Conservation (phyloP, 169 alveolate species). For the Plasmodium chabaudi region DNA sequence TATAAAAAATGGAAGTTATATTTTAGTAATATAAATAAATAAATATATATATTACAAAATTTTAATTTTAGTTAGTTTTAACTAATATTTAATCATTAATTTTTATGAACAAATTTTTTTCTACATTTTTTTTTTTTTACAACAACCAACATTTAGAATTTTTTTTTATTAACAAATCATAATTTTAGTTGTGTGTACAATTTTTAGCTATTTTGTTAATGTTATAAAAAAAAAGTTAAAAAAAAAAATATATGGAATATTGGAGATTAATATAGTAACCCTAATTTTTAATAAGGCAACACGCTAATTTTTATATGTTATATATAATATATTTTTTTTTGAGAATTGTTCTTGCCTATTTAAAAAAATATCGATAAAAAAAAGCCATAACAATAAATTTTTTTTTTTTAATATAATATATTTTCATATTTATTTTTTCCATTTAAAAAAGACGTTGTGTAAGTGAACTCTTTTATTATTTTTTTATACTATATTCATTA, state of each 20-base stretch:
- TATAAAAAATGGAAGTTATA: slow-evolving; percentile 8
- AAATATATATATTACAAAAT: slow-evolving; percentile 5
- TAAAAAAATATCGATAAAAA: slow-evolving; percentile 37
- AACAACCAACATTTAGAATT: slow-evolving; percentile 19
- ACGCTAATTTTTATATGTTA: slow-evolving; percentile 25
- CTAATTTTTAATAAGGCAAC: slow-evolving; percentile 48
- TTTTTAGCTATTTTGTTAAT: slow-evolving; percentile 53
- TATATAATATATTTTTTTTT: slow-evolving; percentile 42
- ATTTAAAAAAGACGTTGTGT: slow-evolving; percentile 18
- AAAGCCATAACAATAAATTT: slow-evolving; percentile 14
- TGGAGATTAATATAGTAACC: background rate
- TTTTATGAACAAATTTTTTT: slow-evolving; percentile 15
- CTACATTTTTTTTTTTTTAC: slow-evolving; percentile 32
- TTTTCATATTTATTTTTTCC: slow-evolving; percentile 32
- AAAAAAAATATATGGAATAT: background rate
- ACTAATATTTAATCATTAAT: background rate
- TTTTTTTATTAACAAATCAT: slow-evolving; percentile 47
- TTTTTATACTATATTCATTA: background rate
- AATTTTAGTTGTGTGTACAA: slow-evolving; percentile 40
- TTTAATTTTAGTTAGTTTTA: slow-evolving; percentile 35
- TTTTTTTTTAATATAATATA: slow-evolving; percentile 1
- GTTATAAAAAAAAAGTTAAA: background rate
- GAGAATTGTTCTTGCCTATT: background rate
- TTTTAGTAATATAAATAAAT: background rate
- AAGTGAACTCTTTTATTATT: slow-evolving; percentile 9